phyloP scores from a whole-genome alignment of 2,329 filamentous ascomycete species.

The Macroventuria anomochaeta region DNA sequence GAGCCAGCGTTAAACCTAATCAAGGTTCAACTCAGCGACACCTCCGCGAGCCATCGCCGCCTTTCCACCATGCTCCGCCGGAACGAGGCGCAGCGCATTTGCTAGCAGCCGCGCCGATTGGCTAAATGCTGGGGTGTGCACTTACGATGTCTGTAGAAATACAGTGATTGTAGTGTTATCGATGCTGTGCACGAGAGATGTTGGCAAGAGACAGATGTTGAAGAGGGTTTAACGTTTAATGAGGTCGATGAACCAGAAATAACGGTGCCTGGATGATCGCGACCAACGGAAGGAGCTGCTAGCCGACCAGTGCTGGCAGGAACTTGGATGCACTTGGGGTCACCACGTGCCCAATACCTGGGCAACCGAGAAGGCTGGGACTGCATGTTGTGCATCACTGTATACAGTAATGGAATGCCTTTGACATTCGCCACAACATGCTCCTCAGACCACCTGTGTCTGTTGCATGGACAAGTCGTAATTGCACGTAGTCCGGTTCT shows the following conservation, averaged over 20 bases:
- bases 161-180: background rate
- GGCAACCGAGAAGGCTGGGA: slow-evolving; percentile 12
- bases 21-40: slow-evolving; percentile 16
- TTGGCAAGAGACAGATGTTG: background rate
- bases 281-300: slow-evolving; percentile 1
- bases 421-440: background rate
- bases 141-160: slow-evolving; percentile 11
- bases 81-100: slow-evolving; percentile 21
- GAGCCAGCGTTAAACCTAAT: slow-evolving; percentile 23
- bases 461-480: no score
- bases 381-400: background rate
- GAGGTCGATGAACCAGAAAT: slow-evolving; percentile 8
- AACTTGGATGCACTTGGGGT: background rate
- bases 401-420: background rate
- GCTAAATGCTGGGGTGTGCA: background rate
- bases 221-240: background rate
- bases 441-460: background rate
- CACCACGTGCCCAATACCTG: slow-evolving; percentile 9
- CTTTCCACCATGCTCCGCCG: slow-evolving; percentile 20
- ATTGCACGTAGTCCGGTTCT: no score
- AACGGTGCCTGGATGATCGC: slow-evolving; percentile 13
- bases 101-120: slow-evolving; percentile 10
- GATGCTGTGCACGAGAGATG: slow-evolving; percentile 21
- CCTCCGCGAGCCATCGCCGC: slow-evolving; percentile 22
- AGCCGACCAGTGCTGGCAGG: slow-evolving; percentile 5